These are phyloP conservation scores for Macrophomina pseudophaseolina DNA, from an alignment of 2,329 filamentous ascomycete genomes.

Conservation along the genomic window DNA sequence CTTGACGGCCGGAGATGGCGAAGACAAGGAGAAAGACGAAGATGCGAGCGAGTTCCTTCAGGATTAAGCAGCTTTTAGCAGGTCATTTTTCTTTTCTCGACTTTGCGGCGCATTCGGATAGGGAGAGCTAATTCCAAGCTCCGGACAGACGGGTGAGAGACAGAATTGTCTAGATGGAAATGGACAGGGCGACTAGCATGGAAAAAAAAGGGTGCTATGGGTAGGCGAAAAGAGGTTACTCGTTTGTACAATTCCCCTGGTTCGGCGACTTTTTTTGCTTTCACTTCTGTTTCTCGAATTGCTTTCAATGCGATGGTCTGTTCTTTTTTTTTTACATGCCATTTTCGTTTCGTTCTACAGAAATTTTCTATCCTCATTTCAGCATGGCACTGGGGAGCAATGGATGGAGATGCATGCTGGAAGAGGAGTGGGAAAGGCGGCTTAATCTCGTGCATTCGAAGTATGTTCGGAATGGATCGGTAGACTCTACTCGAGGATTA, in stretches of 20 bases:
- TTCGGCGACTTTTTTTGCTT: slow-evolving; percentile 23
- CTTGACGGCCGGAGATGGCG: slow-evolving; percentile 40
- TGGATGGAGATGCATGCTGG: background rate
- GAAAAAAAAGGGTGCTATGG: slow-evolving; percentile 16
- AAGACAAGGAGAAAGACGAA: slow-evolving; percentile 21
- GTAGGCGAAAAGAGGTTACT: slow-evolving; percentile 10
- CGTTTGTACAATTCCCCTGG: slow-evolving; percentile 17
- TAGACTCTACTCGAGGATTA: background rate
- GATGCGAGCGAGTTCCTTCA: slow-evolving; percentile 21
- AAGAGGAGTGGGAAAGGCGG: background rate
- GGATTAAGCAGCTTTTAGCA: slow-evolving; percentile 1
- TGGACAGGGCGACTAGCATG: background rate
- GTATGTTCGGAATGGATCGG: background rate
- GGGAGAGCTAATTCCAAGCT: background rate
- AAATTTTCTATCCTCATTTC: background rate
- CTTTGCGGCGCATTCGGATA: slow-evolving; percentile 24
- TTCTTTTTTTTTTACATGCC: slow-evolving; percentile 16
- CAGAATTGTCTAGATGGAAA: slow-evolving; percentile 1
- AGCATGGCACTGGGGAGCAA: background rate
- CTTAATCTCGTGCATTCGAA: background rate
- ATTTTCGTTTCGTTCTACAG: background rate
- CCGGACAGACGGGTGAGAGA: background rate
- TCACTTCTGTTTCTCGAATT: background rate
- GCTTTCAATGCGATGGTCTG: background rate
- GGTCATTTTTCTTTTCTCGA: slow-evolving; percentile 4